These are phyloP conservation scores for Aspergillus proliferans DNA, from an alignment of 2,329 filamentous ascomycete species.

Conservation along the genomic window DNA sequence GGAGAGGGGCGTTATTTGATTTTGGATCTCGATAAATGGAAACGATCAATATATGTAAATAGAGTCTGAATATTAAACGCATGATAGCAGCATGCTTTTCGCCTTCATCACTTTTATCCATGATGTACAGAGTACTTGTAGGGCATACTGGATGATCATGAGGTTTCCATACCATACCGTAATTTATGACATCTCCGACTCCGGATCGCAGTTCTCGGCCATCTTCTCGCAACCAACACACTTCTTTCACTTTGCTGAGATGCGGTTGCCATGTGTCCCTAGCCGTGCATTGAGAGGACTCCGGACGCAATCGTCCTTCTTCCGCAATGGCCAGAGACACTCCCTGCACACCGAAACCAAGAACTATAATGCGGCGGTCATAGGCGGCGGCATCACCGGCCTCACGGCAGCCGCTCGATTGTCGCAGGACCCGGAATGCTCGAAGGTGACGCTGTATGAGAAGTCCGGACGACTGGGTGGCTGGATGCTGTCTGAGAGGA, in stretches of 20 bases:
- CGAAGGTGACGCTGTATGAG: conserved; percentile 78
- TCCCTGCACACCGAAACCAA: conserved; percentile 14
- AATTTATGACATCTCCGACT: conserved; percentile 1
- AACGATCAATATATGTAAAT: conserved; percentile 18
- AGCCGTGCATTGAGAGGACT: conserved; percentile 15
- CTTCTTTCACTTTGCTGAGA: conserved; percentile 14
- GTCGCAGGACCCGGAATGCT: conserved; percentile 58
- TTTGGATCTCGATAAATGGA: conserved; percentile 9
- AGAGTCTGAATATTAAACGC: conserved; percentile 14
- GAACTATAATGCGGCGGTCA: conserved; percentile 53
- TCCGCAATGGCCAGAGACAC: conserved; percentile 15
- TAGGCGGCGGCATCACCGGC: conserved; percentile 80
- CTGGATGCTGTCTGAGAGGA: conserved; percentile 67
- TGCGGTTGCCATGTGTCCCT: conserved; percentile 21
- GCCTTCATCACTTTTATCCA: neutral
- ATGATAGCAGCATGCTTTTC: conserved; percentile 1
- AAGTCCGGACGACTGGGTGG: conserved; percentile 64
- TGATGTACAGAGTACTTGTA: neutral
- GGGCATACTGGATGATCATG: neutral
- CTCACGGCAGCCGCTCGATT: conserved; percentile 74
- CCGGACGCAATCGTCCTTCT: conserved; percentile 13
- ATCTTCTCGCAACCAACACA: conserved; percentile 1
- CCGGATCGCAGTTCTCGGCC: neutral
- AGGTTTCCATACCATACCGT: conserved; percentile 1
- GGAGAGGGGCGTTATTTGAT: conserved; percentile 19